A percentile compares a stretch with the other conserved stretches of the same genome.
These are phyloP conservation scores for Colletotrichum scovillei DNA, from an alignment of 2,329 filamentous ascomycete species.

Conservation along the genomic window DNA sequence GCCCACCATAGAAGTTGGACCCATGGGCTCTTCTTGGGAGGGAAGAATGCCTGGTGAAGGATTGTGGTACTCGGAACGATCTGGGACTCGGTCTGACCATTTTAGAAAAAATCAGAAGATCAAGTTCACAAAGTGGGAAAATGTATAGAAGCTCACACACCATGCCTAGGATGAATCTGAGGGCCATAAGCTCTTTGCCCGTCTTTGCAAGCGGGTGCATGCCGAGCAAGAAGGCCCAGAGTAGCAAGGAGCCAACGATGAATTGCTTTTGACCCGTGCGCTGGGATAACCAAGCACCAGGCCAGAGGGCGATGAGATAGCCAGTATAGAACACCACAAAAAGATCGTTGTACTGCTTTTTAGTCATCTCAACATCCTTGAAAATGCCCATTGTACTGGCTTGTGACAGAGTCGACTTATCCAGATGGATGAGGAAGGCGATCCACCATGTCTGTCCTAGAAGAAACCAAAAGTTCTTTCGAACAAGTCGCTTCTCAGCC, in stretches of 20 bases:
- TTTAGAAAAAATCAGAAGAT: not conserved
- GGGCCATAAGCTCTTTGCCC: slow-evolving; percentile 37
- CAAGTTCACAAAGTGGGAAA: rapidly evolving
- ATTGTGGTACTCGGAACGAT: slow-evolving; percentile 43
- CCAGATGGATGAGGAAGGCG: slow-evolving; percentile 40
- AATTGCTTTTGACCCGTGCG: slow-evolving; percentile 40
- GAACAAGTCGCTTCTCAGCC: slow-evolving; percentile 26
- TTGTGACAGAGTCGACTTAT: slow-evolving; percentile 40
- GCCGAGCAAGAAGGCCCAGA: slow-evolving; percentile 40
- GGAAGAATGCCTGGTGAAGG: slow-evolving; percentile 43
- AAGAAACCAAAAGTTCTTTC: slow-evolving; percentile 41
- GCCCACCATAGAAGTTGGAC: slow-evolving; percentile 44
- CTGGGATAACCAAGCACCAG: slow-evolving; percentile 38
- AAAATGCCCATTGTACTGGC: slow-evolving; percentile 42
- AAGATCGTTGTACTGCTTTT: slow-evolving; percentile 39
- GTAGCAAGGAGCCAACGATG: slow-evolving; percentile 37
- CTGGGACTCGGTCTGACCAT: slow-evolving; percentile 41
- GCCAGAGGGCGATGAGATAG: slow-evolving; percentile 40
- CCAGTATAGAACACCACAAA: slow-evolving; percentile 40
- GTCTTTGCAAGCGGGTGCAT: slow-evolving; percentile 40
- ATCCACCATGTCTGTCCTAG: slow-evolving; percentile 35
- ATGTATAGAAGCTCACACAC: slow-evolving; percentile 7
- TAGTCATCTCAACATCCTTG: slow-evolving; percentile 39
- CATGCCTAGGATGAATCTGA: slow-evolving; percentile 41
- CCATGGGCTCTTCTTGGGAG: slow-evolving; percentile 43